Evolutionary conservation across 257 asterid species (phyloP).

Genomic region (Lycium barbarum): DNA sequence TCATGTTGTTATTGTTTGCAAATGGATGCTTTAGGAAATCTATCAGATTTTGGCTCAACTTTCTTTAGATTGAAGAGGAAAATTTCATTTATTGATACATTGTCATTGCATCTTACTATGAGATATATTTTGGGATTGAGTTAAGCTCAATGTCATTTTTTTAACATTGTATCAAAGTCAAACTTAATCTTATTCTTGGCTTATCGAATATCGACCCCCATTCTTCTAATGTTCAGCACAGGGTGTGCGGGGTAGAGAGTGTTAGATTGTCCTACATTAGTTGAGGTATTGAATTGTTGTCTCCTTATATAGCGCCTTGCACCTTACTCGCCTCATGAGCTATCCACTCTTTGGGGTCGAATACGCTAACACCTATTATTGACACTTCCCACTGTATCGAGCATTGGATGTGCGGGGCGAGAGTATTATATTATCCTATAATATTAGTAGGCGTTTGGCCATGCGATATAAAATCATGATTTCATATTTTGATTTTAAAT

Average conservation of each 20-base stretch:
- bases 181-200: not conserved
- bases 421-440: not conserved
- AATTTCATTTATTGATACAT: not conserved
- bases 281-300: not conserved
- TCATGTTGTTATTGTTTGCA: constrained; percentile 2
- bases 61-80: not conserved
- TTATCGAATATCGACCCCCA: not conserved
- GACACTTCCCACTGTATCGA: not conserved
- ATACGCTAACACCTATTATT: not conserved
- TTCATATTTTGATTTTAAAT: too few relatives aligned
- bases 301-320: not conserved
- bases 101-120: not conserved
- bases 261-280: not conserved
- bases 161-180: not conserved
- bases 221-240: not conserved
- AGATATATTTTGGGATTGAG: not conserved
- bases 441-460: too few relatives aligned
- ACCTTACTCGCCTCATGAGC: too few relatives aligned
- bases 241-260: not conserved
- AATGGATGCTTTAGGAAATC: not conserved
- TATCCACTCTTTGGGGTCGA: too few relatives aligned
- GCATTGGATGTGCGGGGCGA: not conserved
- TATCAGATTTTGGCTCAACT: not conserved
- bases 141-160: not conserved
- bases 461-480: too few relatives aligned